Base-by-base conservation (phyloP, 495 filamentous ascomycete species). In the Staphylotrichum longicolle region DNA sequence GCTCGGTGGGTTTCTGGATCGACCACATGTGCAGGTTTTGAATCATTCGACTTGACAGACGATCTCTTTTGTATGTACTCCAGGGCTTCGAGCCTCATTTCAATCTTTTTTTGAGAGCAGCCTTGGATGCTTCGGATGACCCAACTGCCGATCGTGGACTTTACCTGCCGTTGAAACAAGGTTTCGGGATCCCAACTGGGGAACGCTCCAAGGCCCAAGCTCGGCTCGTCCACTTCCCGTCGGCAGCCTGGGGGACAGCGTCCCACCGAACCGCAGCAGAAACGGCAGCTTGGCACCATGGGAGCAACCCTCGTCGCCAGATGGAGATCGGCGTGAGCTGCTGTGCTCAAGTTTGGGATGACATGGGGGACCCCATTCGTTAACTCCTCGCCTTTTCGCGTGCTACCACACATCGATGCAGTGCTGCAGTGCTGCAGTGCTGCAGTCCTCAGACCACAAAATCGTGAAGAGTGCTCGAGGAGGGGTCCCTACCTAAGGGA, bases 251-350 rank as follows among this genome's bases (percentile, higher is more conserved):
- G 15, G 49, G 10, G 11, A 32, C 34, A 15, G 35, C n/a, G 35
- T 53, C 14, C 20, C 20, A 44, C 20, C 11, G 37, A 54, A 54
- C 27, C 35, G n/a, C 37, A 40, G 51, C 52, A n/a, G 39, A 4
- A 3, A 40, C 40, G 27, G 54, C 39, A 44, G 7, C 20, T 10
- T 27, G 20, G 20, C 20, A 40, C 53, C 35, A 30, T 54, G 37
- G 20, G 20, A 27, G 20, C 20, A 27, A 27, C 20, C 20, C 20
- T 27, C 20, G 20, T 27, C 20, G 20, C 42, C 39, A 35, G 37
- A 57, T 57, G 42, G 54, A 32, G 54, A 57, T 57, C 54, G 54
- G 14, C 54, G 10, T 44, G 48, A 57, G 54, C 54, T 57, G 33
- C 54, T 12, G 42, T 12, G 45, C 8, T 32, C 30, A 52, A 15